Percentiles rank a stretch among this genome's conserved stretches.
Conservation (phyloP, 2,329 filamentous ascomycete species). For the Bipolaris sorokiniana region DNA sequence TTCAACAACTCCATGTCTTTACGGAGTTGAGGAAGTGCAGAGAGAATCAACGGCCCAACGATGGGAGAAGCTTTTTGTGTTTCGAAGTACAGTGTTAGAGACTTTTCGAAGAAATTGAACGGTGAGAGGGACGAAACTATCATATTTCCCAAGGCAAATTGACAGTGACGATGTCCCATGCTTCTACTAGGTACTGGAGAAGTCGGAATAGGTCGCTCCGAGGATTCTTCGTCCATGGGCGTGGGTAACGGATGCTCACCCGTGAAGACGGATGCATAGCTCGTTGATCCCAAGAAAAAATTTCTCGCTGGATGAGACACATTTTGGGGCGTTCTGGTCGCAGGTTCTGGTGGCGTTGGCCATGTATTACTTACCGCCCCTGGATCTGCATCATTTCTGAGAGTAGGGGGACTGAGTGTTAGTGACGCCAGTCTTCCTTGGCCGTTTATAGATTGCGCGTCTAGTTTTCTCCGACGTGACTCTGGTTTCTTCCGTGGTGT, state of each 20-base stretch:
- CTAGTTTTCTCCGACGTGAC: constrained; percentile 34
- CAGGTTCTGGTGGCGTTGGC: constrained; percentile 41
- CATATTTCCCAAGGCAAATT: constrained; percentile 33
- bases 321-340: constrained; percentile 26
- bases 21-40: constrained; percentile 40
- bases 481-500: constrained; percentile 46
- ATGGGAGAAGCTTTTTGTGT: constrained; percentile 34
- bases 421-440: constrained; percentile 32
- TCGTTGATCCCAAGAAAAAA: constrained; percentile 46
- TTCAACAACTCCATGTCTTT: constrained; percentile 38
- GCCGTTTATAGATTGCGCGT: constrained; percentile 23
- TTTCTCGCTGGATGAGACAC: constrained; percentile 33
- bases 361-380: constrained; percentile 24
- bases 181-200: constrained; percentile 27
- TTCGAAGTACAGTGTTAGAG: constrained; percentile 37
- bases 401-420: constrained; percentile 35
- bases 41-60: constrained; percentile 39
- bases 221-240: constrained; percentile 39
- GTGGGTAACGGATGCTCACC: constrained; percentile 40
- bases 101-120: constrained; percentile 40
- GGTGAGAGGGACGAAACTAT: constrained; percentile 40
- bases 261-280: constrained; percentile 45
- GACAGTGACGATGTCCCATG: constrained; percentile 38
- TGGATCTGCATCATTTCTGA: constrained; percentile 34
- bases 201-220: constrained; percentile 30